These are phyloP conservation scores for Leptoxyphium fumago DNA, from an alignment of 2,329 filamentous ascomycete species.

Conservation along the genomic window DNA sequence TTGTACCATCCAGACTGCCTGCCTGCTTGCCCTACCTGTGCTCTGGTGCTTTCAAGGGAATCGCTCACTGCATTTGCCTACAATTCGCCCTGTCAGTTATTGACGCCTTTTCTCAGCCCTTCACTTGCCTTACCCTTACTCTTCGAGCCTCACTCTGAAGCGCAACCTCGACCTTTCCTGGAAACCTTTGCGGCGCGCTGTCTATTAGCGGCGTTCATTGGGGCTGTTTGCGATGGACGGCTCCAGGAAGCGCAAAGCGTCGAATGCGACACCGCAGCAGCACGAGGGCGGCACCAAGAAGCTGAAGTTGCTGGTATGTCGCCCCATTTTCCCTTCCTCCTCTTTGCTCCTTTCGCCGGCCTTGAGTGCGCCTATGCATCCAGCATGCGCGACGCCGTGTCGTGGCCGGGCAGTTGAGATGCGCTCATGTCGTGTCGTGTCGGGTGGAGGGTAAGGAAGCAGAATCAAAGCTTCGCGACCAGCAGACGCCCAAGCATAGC, in stretches of 20 bases:
- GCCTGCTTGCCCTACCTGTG: too few relatives aligned
- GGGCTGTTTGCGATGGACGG: conserved; percentile 23
- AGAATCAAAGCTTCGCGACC: not conserved
- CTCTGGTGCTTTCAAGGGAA: too few relatives aligned
- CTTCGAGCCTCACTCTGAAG: too few relatives aligned
- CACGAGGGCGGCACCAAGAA: conserved; percentile 41
- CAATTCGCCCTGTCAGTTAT: too few relatives aligned
- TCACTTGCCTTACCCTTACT: too few relatives aligned
- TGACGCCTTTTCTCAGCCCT: too few relatives aligned
- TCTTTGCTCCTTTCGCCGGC: not conserved
- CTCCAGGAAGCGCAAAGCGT: conserved; percentile 42
- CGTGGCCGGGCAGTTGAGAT: not conserved
- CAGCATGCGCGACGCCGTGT: not conserved
- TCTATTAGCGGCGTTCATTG: too few relatives aligned
- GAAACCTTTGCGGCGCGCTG: too few relatives aligned
- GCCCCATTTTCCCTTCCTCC: conserved; percentile 1
- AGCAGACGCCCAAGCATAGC: not conserved
- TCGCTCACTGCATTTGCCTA: too few relatives aligned
- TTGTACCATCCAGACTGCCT: too few relatives aligned
- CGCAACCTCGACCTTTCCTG: too few relatives aligned
- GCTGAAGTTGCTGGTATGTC: conserved; percentile 44
- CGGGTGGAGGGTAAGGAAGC: not conserved
- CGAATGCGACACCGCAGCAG: conserved; percentile 30
- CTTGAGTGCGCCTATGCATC: too few relatives aligned
- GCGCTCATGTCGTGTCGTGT: conserved; percentile 1